phyloP scores from a whole-genome alignment of 805 yeast genomes.

The Tetrapisispora arboricola region DNA sequence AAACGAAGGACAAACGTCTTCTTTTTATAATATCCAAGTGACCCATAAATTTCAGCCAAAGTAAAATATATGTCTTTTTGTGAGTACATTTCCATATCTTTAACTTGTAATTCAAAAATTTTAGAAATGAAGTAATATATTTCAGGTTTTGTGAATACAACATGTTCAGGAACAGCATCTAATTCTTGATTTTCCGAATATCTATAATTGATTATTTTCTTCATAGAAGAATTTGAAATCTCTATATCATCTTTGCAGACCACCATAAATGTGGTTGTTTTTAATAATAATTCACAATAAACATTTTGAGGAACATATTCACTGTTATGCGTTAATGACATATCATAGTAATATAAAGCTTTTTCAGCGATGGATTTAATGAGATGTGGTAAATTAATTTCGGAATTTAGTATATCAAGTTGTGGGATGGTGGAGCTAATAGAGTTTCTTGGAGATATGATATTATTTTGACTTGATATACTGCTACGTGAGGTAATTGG shows the following conservation, averaged over 20 bases:
- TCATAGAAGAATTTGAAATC: constrained; percentile 33
- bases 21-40: constrained; percentile 54
- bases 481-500: constrained; percentile 16
- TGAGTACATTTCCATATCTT: constrained; percentile 37
- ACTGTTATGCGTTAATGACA: constrained; percentile 47
- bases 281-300: constrained; percentile 57
- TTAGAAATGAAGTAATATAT: constrained; percentile 42
- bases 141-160: constrained; percentile 29
- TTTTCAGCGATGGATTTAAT: constrained; percentile 32
- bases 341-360: constrained; percentile 35
- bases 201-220: constrained; percentile 25
- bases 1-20: constrained; percentile 58
- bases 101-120: constrained; percentile 36
- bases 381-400: constrained; percentile 27
- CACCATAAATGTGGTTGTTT: constrained; percentile 54
- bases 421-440: constrained; percentile 5
- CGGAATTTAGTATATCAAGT: not conserved
- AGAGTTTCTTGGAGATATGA: constrained; percentile 42
- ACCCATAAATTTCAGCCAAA: constrained; percentile 53
- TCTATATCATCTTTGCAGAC: constrained; percentile 40
- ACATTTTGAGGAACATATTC: constrained; percentile 79
- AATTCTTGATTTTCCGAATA: constrained; percentile 3
- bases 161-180: not conserved
- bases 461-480: constrained; percentile 23
- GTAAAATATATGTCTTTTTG: constrained; percentile 57